Evolutionary conservation across 2,329 filamentous ascomycete genomes (phyloP), one percentile per base, ranked within the genome.

Genomic region (Dactylellina sp.): DNA sequence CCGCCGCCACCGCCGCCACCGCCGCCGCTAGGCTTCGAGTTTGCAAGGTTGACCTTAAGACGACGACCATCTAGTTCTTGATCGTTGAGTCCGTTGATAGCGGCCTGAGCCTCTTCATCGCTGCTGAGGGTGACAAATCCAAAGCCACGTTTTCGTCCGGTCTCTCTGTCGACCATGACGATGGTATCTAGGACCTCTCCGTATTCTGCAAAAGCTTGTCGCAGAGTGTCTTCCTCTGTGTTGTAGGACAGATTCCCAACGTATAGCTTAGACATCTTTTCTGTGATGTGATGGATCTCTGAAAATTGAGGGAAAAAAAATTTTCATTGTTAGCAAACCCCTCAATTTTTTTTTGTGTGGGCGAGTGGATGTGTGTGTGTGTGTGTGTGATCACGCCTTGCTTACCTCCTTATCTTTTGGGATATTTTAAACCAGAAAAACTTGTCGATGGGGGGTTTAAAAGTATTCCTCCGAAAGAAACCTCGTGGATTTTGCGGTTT

Each of bases 31-130:
- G 25, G 7, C 49, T 25, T 52, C 7, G 16, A 3, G 7, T 39
- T 25, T 6, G 50, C 50, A 14, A 24, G 4, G 18, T 57, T 57
- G 18, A 57, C 37, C 18, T 18, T 25, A n/a, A 57, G 9, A 1
- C 24, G 5, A 32, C 39, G 37, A 22, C 53, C 53, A 4, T 57
- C 20, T 0, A 57, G 11, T 28, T 57, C 53, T 44, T 28, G 93
- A 87, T 97, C 93, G 87, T 98, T 98, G 92, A 98, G 97, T 84
- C 98, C 95, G 75, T 93, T 93, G 77, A 98, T 94, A 47, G 92
- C 92, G 77, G 86, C 86, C 79, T 93, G 88, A 76, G 92, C 91
- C 82, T 93, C 90, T 50, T 85, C 83, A 76, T 93, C 91, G 77
- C 88, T 88, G 57, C 87, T 84, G 83, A 94, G 98, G 78, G 93